Evolutionary conservation across 148 eudicot genomes (phyloP), one percentile per base, ranked within the genome.

Genomic region (Gaultheria prostrata): DNA sequence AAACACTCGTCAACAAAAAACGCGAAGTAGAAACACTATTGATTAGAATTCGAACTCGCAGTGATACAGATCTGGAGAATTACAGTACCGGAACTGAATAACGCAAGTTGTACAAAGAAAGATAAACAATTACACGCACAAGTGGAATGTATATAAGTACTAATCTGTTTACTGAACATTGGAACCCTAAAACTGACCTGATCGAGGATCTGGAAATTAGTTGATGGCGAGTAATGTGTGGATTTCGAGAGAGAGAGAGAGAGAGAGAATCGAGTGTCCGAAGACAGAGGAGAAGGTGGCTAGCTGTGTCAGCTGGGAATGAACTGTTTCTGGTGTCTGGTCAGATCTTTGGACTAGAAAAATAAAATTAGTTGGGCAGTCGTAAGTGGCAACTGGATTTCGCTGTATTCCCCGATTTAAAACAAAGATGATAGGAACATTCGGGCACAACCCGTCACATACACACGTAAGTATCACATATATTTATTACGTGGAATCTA

Each of bases 151-250:
- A 48, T 10, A 10, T 2, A n/a, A n/a, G n/a, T n/a, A 28, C 0
- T 21, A 28, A 21, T 39, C 39, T 20, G 24, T 8, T 20, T n/a
- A 39, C 7, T 43, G 12, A 15, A 12, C 26, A 56, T 56, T 69
- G 80, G 72, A 73, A 18, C 33, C 43, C 14, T 39, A 75, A 70
- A 57, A 83, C 85, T 59, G 21, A 76, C 85, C 80, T 76, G 80
- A 83, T 83, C 80, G 54, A 17, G 35, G 53, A 15, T 26, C 28
- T 46, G 76, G 76, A 77, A 18, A 2, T n/a, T 61, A 3, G 77
- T 49, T 61, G 87, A 32, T 9, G 83, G 83, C 73, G 85, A 80
- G 13, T 50, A 39, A 56, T 35, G 82, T 56, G 69, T 5, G 26
- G 50, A 48, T 71, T 33, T 11, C 72, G 11, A 59, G 43, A 82